Evolutionary conservation across 176 grass and related monocot genomes (phyloP), one percentile per base, ranked within the genome.

Genomic region (Pontederia paniculata): DNA sequence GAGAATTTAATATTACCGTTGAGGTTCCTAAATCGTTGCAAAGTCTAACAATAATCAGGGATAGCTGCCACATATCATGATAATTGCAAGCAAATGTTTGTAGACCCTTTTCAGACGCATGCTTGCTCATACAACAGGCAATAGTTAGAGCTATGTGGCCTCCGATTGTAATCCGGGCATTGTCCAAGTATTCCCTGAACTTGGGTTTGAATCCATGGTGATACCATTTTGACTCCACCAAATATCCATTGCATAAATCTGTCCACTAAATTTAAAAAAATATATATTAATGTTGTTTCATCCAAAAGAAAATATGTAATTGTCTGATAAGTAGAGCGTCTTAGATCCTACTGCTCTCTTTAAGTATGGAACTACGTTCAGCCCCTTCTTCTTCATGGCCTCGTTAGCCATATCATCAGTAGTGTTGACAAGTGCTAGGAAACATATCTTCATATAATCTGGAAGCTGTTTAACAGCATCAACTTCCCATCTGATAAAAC

Each of bases 141-240:
- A 55, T 8, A 23, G 31, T 45, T 7, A 69, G 28, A 63, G 19
- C 10, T 8, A 64, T 2, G 55, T 23, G 43, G 25, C 54, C 18
- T 17, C 45, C 37, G 28, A 44, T 17, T 1, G 76, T 20, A n/a
- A 78, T 43, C 67, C 59, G 52, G 23, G 67, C 68, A 21, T 78
- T 78, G 10, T 71, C 23, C 11, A 78, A 54, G 44, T 78, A 78
- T 49, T 72, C 67, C 44, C 42, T 44, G 16, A 78, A 6, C 28
- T 14, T 78, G 8, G 67, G 75, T 71, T 44, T 42, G 44, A 58
- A 53, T 44, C 58, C 50, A 2, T 52, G 63, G 50, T 78, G 42
- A 16, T 58, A 65, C 75, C 75, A 77, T 49, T 61, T 77, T 48
- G 74, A 64, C 62, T 76, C 74, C 17, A 63, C 45, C 47, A 76